Base-by-base conservation (phyloP, 495 filamentous ascomycete genomes). In the Lasiosphaeria miniovina region DNA sequence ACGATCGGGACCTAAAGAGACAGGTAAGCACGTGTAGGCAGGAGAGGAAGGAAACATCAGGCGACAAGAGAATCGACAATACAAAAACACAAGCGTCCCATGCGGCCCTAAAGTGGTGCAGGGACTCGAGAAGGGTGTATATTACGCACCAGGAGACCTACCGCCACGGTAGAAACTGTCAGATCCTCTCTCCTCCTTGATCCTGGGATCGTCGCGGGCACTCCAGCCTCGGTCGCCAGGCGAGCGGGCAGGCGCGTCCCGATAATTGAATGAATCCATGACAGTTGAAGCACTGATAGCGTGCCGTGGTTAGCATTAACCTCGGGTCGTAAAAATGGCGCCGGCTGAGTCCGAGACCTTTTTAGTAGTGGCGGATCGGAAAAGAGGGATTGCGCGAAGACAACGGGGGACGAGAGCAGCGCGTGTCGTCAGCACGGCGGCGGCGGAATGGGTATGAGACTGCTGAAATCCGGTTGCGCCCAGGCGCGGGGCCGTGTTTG, bases 141-240 rank as follows among this genome's bases (percentile, higher is more conserved):
- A 57, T 52, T 60, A 65, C 80, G 68, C 71, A 84, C 81, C 81
- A 63, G 82, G 81, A 60, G 81, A 84, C 65, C 82, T 74, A 56
- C 75, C 78, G 53, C 80, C 76, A 54, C 80, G 82, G 62, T 84
- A 84, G 57, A 81, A 82, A 55, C 49, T 75, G 61, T 82, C 80
- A 9, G 40, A 43, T 6, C 70, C 68, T 61, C 77, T 64, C 11
- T 83, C 81, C 11, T 84, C 80, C 60, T 75, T 77, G 11, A 57
- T 58, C 51, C 80, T 72, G 36, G 54, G 41, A 15, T 83, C 81
- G 36, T 81, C 80, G 40, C 81, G 78, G 61, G 74, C 65, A 57
- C 68, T 69, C 80, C 80, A 84, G 45, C 61, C 67, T 40, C 80
- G 75, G 52, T 83, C 80, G 52, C 61, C 62, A 1, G 82, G 82